These are phyloP conservation scores for Penicillium sp. DNA, from an alignment of 2,329 filamentous ascomycete species.

Conservation along the genomic window DNA sequence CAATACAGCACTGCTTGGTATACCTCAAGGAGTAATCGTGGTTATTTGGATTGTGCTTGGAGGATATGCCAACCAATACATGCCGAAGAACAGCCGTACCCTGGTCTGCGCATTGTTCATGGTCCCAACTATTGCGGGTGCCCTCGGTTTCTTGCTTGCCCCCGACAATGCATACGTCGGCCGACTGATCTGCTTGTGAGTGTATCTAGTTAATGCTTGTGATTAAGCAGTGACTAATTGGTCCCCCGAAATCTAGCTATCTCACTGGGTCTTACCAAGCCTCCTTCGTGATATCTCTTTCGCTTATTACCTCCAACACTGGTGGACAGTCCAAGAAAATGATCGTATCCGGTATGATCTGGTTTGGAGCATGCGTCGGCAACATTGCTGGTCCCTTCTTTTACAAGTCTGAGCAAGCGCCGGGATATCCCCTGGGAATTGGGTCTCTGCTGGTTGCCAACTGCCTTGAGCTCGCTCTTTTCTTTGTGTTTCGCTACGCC, in stretches of 20 bases:
- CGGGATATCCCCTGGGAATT: conserved; percentile 12
- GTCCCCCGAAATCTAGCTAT: background rate
- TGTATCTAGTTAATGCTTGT: conserved; percentile 37
- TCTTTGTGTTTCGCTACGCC: background rate
- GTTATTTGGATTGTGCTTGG: conserved; percentile 24
- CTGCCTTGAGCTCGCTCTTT: background rate
- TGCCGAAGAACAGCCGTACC: background rate
- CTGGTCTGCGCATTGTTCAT: background rate
- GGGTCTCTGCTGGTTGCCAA: background rate
- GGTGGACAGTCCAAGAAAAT: conserved; percentile 30
- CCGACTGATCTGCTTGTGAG: conserved; percentile 15
- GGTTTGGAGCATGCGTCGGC: conserved; percentile 26
- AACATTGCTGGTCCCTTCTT: conserved; percentile 22
- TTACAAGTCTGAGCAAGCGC: conserved; percentile 17
- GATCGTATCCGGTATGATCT: conserved; percentile 26
- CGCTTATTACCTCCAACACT: conserved; percentile 29
- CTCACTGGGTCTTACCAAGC: conserved; percentile 26
- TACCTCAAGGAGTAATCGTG: conserved; percentile 27
- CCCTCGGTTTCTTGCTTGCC: conserved; percentile 24
- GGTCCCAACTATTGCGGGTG: background rate
- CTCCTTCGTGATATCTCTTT: conserved; percentile 32
- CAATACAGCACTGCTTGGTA: conserved; percentile 25
- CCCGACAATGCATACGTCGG: conserved; percentile 26
- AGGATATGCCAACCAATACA: background rate
- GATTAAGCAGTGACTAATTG: conserved; percentile 23